Evolutionary conservation across 2,329 filamentous ascomycete species (phyloP).

Genomic region (Emergomyces africanus): DNA sequence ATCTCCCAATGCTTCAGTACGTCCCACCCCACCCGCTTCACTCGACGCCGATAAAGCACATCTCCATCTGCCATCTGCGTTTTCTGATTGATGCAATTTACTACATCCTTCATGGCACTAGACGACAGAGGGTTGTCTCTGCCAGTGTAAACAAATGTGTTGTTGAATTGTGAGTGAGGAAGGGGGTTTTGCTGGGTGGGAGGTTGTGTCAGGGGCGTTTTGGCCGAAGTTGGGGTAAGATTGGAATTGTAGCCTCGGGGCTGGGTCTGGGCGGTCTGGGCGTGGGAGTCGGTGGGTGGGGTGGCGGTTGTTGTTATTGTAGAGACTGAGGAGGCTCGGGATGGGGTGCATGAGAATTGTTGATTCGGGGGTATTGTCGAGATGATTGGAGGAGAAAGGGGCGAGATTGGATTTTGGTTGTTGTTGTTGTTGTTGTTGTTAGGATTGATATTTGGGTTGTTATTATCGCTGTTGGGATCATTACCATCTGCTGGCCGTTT

Average conservation of each 20-base stretch:
- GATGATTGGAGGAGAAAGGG: background rate
- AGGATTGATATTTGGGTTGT: background rate
- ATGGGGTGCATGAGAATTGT: background rate
- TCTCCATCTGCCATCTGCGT: constrained; percentile 12
- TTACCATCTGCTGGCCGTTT: background rate
- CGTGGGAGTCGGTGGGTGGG: background rate
- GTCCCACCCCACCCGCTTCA: constrained; percentile 28
- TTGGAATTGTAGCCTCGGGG: background rate
- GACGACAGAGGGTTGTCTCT: constrained; percentile 4
- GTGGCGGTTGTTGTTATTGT: background rate
- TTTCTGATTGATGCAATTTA: constrained; percentile 1
- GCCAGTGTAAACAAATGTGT: background rate
- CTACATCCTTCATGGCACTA: constrained; percentile 1
- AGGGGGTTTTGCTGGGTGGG: background rate
- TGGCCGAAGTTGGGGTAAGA: background rate
- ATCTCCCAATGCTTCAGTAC: constrained; percentile 32
- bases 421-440: background rate
- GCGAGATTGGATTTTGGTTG: background rate
- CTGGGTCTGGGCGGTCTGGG: background rate
- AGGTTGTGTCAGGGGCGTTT: background rate
- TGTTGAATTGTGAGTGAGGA: background rate
- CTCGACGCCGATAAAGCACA: constrained; percentile 19
- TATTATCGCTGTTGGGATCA: background rate
- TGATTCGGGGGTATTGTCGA: background rate
- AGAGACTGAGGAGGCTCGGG: background rate